Percentiles rank a stretch among this genome's conserved stretches.
Conservation (phyloP, 495 filamentous ascomycete species). For the Neurospora sp. region DNA sequence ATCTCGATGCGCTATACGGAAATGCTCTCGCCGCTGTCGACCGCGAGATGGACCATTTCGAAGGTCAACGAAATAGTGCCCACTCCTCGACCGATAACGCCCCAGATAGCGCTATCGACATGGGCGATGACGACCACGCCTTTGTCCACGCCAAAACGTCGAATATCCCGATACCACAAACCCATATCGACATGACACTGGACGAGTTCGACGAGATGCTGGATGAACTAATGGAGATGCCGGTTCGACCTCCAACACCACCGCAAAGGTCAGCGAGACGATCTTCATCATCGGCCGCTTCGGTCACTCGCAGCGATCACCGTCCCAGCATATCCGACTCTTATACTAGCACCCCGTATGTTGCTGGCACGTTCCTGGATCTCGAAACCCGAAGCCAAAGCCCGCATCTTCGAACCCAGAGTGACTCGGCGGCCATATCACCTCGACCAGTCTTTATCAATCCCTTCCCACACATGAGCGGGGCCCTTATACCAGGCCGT, state of each 20-base stretch:
- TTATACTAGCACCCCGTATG: not conserved
- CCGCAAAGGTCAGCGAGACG: slow-evolving; percentile 28
- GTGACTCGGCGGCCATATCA: not conserved
- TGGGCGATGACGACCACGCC: slow-evolving; percentile 18
- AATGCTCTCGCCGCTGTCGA: slow-evolving; percentile 18
- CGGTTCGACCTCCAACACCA: slow-evolving; percentile 26
- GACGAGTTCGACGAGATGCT: slow-evolving; percentile 29
- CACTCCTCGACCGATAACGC: slow-evolving; percentile 23
- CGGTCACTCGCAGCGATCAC: not conserved
- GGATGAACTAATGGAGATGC: slow-evolving; percentile 24
- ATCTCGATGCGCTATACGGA: slow-evolving; percentile 22
- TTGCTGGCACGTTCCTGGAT: not conserved
- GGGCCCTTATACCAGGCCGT: not conserved
- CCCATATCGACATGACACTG: not conserved
- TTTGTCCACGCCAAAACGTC: slow-evolving; percentile 2
- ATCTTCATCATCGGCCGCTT: slow-evolving; percentile 6
- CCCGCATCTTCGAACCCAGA: not conserved
- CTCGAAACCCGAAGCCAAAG: not conserved
- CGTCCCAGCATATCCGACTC: slow-evolving; percentile 4
- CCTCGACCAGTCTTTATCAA: not conserved
- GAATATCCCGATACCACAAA: slow-evolving; percentile 4
- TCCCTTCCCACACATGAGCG: not conserved
- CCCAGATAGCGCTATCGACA: slow-evolving; percentile 35
- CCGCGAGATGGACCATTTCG: slow-evolving; percentile 7
- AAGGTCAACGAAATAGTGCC: slow-evolving; percentile 1